Conservation (phyloP, 805 yeast species). For the Pichia membranifaciens region DNA sequence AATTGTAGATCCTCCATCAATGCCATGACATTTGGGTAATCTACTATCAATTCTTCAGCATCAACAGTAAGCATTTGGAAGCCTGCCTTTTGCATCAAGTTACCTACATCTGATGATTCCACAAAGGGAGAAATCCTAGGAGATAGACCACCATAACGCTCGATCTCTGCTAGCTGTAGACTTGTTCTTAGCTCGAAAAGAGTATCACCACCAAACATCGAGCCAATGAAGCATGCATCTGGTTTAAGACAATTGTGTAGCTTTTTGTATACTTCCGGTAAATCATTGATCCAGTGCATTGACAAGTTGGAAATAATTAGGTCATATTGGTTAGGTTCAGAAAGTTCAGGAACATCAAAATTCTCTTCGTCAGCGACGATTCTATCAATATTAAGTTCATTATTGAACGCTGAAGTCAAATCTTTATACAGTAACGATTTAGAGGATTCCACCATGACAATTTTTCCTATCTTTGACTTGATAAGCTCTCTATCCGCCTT, state of each 20-base stretch:
- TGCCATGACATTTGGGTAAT: constrained; percentile 65
- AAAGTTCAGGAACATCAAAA: constrained; percentile 39
- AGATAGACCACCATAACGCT: constrained; percentile 70
- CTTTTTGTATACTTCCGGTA: constrained; percentile 57
- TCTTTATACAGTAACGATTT: constrained; percentile 48
- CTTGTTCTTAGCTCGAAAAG: constrained; percentile 77
- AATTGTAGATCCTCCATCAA: constrained; percentile 64
- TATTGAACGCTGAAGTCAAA: constrained; percentile 38
- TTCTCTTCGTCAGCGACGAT: constrained; percentile 64
- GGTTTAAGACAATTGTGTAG: constrained; percentile 60
- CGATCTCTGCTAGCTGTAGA: constrained; percentile 76
- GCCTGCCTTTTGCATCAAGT: constrained; percentile 65
- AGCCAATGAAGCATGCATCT: constrained; percentile 77
- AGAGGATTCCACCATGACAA: constrained; percentile 66
- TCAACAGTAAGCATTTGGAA: constrained; percentile 78
- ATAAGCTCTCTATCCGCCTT: constrained; percentile 51
- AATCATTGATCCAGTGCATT: constrained; percentile 81
- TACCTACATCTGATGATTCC: constrained; percentile 70
- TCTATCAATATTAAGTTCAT: constrained; percentile 41
- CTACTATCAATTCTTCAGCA: constrained; percentile 75
- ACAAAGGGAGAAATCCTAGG: constrained; percentile 81
- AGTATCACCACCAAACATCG: constrained; percentile 80
- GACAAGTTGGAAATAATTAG: constrained; percentile 69
- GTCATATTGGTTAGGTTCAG: constrained; percentile 43
- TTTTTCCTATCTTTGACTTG: constrained; percentile 43